These are phyloP conservation scores for Vanrija humicola DNA, from an alignment of 1,284 basidiomycete genomes.

Conservation along the genomic window DNA sequence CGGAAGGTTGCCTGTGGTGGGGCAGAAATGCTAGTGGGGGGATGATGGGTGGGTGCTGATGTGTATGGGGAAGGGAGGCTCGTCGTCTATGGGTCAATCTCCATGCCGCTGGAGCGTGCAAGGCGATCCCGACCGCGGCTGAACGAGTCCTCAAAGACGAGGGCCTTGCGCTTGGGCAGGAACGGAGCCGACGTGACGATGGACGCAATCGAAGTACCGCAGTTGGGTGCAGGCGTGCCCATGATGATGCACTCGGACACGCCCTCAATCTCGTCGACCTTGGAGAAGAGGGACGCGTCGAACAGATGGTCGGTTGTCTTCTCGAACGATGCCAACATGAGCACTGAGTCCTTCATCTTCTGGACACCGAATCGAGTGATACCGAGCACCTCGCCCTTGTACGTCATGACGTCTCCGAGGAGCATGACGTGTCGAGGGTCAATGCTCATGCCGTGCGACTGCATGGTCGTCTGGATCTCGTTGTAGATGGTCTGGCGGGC, in stretches of 20 bases:
- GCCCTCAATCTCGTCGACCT: conserved; percentile 90
- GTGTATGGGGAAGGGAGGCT: not conserved
- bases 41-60: not conserved
- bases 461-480: conserved; percentile 98
- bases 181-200: conserved; percentile 57
- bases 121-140: conserved; percentile 26
- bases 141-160: conserved; percentile 58
- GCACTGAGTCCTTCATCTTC: conserved; percentile 99
- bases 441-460: conserved; percentile 95
- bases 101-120: conserved; percentile 4
- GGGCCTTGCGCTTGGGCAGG: conserved; percentile 55
- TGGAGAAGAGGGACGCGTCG: conserved; percentile 93
- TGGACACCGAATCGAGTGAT: conserved; percentile 99
- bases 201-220: conserved; percentile 83
- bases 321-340: conserved; percentile 99
- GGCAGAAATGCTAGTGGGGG: not conserved
- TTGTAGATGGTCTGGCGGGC: conserved; percentile 92
- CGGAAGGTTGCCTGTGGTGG: too few species aligned
- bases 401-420: conserved; percentile 97
- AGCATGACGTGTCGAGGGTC: conserved; percentile 99
- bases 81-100: conserved; percentile 5
- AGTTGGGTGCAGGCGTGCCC: conserved; percentile 94
- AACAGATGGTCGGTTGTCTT: conserved; percentile 99
- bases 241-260: conserved; percentile 99
- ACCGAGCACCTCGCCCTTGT: conserved; percentile 98